Base-by-base conservation (phyloP, 176 grass and related monocot species). In the Oryza coarctata region DNA sequence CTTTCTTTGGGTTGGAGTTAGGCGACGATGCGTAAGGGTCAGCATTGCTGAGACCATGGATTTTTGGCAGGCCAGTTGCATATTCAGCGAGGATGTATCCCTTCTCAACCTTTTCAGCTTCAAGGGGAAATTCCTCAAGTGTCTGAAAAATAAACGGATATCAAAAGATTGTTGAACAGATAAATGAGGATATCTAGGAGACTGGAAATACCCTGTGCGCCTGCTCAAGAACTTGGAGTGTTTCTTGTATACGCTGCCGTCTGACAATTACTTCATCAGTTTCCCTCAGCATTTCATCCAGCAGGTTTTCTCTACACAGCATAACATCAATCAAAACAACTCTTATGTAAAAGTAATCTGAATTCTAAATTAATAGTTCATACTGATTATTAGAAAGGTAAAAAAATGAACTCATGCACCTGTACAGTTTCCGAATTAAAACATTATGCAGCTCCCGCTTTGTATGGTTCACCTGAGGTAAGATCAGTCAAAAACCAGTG, bases 201-300 rank as follows among this genome's bases (percentile, higher is more conserved):
- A 83, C 15, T 55, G 75, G 58, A 63, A 15, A 80, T 88, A 99
- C 96, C 93, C 89, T 88, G 15, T 95, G 90, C 69, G 93, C 93
- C 33, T 92, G 89, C 82, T 99, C 83, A 69, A 94, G 87, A 89
- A 95, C 83, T 72, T 89, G 74, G 18, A 99, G 83, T 0, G 57
- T 95, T 82, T 99, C 96, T 61, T 92, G 93, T 61, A 93, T 80
- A 70, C 25, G 83, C 55, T 99, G 92, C 64, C 93, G 80, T 90
- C 82, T 95, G 50, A 89, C 74, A 63, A 84, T 38, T 47, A 99
- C 88, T 65, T 99, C 91, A 64, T 95, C 89, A 85, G 96, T 94
- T 90, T 99, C 96, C 80, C 80, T 91, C 73, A 94, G 80, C 85
- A 99, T 88, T 77, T 99, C 96, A 90, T 99, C 89, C 35, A 99